A percentile compares a stretch with the other conserved stretches of the same genome.
These are phyloP conservation scores for Inga laurina DNA, from an alignment of 306 rosid genomes.

Conservation along the genomic window DNA sequence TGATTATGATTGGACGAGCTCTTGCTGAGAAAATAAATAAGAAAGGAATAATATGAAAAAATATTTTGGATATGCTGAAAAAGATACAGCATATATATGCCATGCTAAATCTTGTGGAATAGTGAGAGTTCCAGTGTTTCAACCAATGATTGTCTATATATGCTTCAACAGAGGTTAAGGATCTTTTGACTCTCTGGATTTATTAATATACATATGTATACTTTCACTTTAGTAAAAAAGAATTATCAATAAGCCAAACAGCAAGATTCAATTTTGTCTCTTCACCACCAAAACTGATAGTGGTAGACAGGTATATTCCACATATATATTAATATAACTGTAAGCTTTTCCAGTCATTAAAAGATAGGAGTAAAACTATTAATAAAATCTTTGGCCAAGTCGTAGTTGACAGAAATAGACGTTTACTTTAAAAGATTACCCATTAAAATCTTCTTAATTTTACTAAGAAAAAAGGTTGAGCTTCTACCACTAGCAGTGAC, in stretches of 20 bases:
- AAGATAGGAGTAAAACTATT: not conserved
- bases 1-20: not conserved
- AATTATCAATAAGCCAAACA: not conserved
- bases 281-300: not conserved
- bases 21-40: not conserved
- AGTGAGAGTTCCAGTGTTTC: not conserved
- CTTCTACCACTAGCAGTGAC: not conserved
- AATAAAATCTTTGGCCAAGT: not conserved
- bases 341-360: not conserved
- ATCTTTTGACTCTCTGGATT: not conserved
- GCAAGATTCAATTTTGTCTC: not conserved
- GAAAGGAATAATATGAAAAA: not conserved
- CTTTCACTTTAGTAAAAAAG: not conserved
- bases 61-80: conserved; percentile 5
- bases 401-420: not conserved
- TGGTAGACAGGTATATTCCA: too few species aligned
- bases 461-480: not conserved
- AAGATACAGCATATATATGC: not conserved
- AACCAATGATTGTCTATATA: not conserved
- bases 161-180: not conserved
- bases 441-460: not conserved
- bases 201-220: not conserved
- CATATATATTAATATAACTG: not conserved
- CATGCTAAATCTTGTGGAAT: not conserved
- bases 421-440: not conserved